phyloP scores from a whole-genome alignment of 2,329 filamentous ascomycete genomes.

The Colletotrichum zoysiae region DNA sequence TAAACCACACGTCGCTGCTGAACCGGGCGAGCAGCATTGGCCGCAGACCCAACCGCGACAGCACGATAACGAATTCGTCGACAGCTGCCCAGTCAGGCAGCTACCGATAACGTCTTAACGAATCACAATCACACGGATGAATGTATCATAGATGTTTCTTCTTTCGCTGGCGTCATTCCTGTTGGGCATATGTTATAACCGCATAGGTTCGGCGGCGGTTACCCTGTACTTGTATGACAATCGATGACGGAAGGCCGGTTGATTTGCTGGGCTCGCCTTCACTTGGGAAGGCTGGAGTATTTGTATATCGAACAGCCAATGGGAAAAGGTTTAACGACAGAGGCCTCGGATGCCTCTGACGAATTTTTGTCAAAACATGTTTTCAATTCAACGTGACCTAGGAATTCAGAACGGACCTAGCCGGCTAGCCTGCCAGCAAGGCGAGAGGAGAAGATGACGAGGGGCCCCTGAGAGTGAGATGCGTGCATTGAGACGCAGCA shows the following conservation, averaged over 20 bases:
- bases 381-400: background rate
- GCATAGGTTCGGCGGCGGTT: slow-evolving; percentile 33
- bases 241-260: slow-evolving; percentile 40
- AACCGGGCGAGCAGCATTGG: slow-evolving; percentile 61
- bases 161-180: slow-evolving; percentile 40
- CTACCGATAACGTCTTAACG: slow-evolving; percentile 58
- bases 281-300: slow-evolving; percentile 31
- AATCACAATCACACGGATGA: slow-evolving; percentile 46
- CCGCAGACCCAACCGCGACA: slow-evolving; percentile 58
- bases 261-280: slow-evolving; percentile 25
- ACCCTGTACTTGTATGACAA: slow-evolving; percentile 40
- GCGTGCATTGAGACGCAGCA: background rate
- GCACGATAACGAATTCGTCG: slow-evolving; percentile 55
- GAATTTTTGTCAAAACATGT: background rate
- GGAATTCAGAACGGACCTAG: too few relatives aligned
- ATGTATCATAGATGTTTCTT: slow-evolving; percentile 44
- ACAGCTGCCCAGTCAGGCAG: slow-evolving; percentile 56
- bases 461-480: background rate
- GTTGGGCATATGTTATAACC: slow-evolving; percentile 41
- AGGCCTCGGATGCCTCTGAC: slow-evolving; percentile 10
- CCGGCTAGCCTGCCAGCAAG: background rate
- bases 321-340: slow-evolving; percentile 28
- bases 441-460: background rate
- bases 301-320: slow-evolving; percentile 37
- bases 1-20: slow-evolving; percentile 57